A percentile compares a stretch with the other conserved stretches of the same genome.
phyloP scores from a whole-genome alignment of 257 asterid species.

The Solanum rostratum region DNA sequence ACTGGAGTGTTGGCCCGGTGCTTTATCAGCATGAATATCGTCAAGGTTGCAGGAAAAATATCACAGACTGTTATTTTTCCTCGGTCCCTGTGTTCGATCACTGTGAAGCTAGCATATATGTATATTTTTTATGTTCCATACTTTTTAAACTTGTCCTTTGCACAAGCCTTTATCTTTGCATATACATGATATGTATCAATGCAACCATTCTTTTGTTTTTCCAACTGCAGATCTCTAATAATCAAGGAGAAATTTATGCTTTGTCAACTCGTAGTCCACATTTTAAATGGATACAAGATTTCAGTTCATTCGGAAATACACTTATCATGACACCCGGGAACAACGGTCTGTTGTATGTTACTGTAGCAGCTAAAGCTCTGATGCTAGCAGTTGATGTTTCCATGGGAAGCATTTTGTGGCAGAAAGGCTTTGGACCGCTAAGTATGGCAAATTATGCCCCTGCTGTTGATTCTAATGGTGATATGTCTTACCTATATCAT shows the following conservation, averaged over 20 bases:
- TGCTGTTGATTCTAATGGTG: conserved; percentile 73
- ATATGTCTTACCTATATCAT: not conserved
- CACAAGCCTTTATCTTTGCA: not conserved
- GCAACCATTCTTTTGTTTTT: not conserved
- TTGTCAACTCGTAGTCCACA: conserved; percentile 62
- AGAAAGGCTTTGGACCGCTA: conserved; percentile 53
- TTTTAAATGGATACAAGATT: conserved; percentile 84
- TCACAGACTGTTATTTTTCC: conserved; percentile 55
- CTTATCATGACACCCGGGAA: conserved; percentile 57
- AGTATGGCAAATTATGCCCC: conserved; percentile 65
- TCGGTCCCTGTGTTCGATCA: conserved; percentile 79
- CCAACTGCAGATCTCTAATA: conserved; percentile 56
- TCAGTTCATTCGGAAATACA: conserved; percentile 47
- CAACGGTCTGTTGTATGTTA: conserved; percentile 60
- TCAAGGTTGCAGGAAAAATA: conserved; percentile 68
- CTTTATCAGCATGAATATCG: conserved; percentile 73
- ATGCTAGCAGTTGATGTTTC: conserved; percentile 63
- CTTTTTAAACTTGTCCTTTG: not conserved
- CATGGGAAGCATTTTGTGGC: conserved; percentile 67
- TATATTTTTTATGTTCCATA: conserved; percentile 14
- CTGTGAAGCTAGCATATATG: conserved; percentile 85
- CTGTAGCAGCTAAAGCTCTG: conserved; percentile 29
- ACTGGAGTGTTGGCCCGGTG: conserved; percentile 86
- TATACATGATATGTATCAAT: not conserved
- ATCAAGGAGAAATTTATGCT: conserved; percentile 72